Conservation (phyloP, 139 green algal genomes). For the Deuterostichococcus epilithicus region DNA sequence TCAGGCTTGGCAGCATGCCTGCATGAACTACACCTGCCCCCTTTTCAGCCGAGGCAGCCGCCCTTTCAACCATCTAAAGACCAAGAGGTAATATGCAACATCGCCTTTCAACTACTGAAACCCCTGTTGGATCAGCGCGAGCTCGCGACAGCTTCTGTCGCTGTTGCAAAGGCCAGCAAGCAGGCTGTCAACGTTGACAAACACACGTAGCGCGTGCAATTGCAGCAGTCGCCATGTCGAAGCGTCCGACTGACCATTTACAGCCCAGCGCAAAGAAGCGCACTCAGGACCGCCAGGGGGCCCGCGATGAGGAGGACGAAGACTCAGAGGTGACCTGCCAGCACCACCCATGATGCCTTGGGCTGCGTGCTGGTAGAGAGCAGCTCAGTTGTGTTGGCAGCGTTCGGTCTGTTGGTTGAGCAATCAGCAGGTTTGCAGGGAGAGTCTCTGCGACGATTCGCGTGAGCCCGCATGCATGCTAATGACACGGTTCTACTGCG, state of each 20-base stretch:
- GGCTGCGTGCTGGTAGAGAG: background rate
- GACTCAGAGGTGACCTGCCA: background rate
- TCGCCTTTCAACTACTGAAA: too few species aligned
- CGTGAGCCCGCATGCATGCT: background rate
- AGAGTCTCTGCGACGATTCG: background rate
- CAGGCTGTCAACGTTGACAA: too few species aligned
- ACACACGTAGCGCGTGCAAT: too few species aligned
- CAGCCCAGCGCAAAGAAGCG: constrained; percentile 55
- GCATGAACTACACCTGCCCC: too few species aligned
- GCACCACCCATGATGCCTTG: background rate
- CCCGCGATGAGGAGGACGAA: constrained; percentile 38
- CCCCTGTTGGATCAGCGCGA: too few species aligned
- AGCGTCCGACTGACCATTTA: constrained; percentile 46
- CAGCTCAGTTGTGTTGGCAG: background rate
- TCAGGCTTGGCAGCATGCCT: too few species aligned
- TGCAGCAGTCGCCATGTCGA: too few species aligned
- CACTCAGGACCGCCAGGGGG: constrained; percentile 49
- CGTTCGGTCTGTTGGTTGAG: background rate
- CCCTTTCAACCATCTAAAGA: too few species aligned
- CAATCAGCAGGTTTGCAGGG: background rate
- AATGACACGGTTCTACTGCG: background rate
- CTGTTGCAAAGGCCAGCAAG: too few species aligned
- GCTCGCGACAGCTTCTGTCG: too few species aligned
- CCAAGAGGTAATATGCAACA: too few species aligned
- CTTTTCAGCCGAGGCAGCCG: too few species aligned